Percentiles rank a stretch among this genome's conserved stretches.
Conservation (phyloP, 805 yeast species). For the Debaryomyces prosopidis region DNA sequence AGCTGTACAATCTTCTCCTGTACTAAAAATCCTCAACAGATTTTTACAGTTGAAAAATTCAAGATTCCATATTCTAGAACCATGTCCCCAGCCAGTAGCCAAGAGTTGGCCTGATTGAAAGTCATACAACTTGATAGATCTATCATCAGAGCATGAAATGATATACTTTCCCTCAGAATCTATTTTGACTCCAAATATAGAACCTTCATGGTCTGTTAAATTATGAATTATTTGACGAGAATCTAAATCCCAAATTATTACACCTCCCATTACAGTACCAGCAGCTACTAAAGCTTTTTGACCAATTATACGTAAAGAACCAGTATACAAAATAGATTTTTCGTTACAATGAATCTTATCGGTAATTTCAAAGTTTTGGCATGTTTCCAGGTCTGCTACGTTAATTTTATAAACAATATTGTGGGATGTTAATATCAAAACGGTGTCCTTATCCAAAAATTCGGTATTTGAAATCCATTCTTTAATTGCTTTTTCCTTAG, state of each 20-base stretch:
- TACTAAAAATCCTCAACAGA: conserved; percentile 51
- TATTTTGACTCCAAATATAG: conserved; percentile 78
- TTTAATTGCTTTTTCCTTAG: conserved; percentile 51
- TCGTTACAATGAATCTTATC: conserved; percentile 54
- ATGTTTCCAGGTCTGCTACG: conserved; percentile 30
- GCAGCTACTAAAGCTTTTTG: conserved; percentile 63
- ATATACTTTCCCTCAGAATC: conserved; percentile 55
- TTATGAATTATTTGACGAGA: conserved; percentile 46
- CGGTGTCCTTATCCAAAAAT: conserved; percentile 40
- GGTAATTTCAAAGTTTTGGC: conserved; percentile 18
- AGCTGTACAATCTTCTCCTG: conserved; percentile 83
- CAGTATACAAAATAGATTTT: conserved; percentile 85
- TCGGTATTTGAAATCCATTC: conserved; percentile 81
- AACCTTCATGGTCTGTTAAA: conserved; percentile 82
- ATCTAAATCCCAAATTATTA: conserved; percentile 70
- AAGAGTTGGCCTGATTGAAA: conserved; percentile 54
- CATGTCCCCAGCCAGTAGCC: conserved; percentile 95
- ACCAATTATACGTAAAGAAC: conserved; percentile 56
- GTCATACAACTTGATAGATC: conserved; percentile 81
- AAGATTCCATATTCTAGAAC: conserved; percentile 89
- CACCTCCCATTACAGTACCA: conserved; percentile 92
- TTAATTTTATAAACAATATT: conserved; percentile 52
- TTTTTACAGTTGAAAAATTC: conserved; percentile 45
- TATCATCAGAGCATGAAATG: conserved; percentile 89
- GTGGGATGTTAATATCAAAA: conserved; percentile 73